Evolutionary conservation across 2,329 filamentous ascomycete genomes (phyloP).

Genomic region (Coleophoma cylindrospora): DNA sequence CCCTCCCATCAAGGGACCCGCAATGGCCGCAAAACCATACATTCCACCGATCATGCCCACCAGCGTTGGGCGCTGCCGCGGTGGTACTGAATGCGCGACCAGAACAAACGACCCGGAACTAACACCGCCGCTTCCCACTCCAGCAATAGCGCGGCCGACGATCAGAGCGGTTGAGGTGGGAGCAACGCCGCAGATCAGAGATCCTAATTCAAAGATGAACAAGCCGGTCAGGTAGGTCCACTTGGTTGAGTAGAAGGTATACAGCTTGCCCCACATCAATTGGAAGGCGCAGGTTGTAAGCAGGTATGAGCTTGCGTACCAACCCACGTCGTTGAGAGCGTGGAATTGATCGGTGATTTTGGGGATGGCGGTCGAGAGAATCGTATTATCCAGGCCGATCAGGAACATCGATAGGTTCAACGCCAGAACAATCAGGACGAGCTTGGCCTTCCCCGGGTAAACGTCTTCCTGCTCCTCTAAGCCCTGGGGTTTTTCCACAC

Average conservation of each 20-base stretch:
- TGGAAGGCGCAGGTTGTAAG: slow-evolving; percentile 29
- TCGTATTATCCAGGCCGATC: slow-evolving; percentile 17
- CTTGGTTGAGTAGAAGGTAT: slow-evolving; percentile 30
- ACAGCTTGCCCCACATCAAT: slow-evolving; percentile 30
- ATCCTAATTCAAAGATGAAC: slow-evolving; percentile 32
- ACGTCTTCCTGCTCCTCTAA: neutral
- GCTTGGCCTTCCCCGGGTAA: neutral
- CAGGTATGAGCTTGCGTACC: slow-evolving; percentile 37
- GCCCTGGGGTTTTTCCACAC: neutral
- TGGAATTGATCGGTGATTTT: slow-evolving; percentile 31
- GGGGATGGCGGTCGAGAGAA: slow-evolving; percentile 31
- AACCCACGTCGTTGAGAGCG: slow-evolving; percentile 36
- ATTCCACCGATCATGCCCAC: slow-evolving; percentile 5
- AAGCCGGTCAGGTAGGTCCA: slow-evolving; percentile 28
- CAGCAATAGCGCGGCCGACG: slow-evolving; percentile 31
- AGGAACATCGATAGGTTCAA: slow-evolving; percentile 29
- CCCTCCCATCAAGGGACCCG: slow-evolving; percentile 19
- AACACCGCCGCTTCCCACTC: slow-evolving; percentile 11
- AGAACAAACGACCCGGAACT: slow-evolving; percentile 25
- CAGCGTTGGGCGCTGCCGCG: slow-evolving; percentile 1
- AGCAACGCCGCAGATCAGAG: slow-evolving; percentile 30
- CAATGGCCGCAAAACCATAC: slow-evolving; percentile 1
- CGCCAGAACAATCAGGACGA: neutral
- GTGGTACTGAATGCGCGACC: slow-evolving; percentile 13
- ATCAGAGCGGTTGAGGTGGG: slow-evolving; percentile 35